Base-by-base conservation (phyloP, 371 early-diverging fungal species). In the Mucor velutinosus region DNA sequence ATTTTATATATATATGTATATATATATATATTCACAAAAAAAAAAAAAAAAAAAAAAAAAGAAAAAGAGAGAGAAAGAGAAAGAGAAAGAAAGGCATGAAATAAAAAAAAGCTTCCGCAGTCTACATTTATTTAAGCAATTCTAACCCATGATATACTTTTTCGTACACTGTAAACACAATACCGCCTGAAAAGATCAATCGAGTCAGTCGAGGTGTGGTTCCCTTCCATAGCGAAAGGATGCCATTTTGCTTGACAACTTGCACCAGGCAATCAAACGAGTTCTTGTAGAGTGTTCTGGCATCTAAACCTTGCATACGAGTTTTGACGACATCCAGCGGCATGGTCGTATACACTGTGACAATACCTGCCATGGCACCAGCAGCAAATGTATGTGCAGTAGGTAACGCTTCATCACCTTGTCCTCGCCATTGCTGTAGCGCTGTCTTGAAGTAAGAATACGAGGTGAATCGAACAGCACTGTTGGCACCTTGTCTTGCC, bases 311-410 rank as follows among this genome's bases (percentile, higher is more conserved):
- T 76, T 97, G 98, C 95, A 96, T 93, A 64, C 93, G 89, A 1
- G 98, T 97, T 78, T 97, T 97, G 64, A 96, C 85, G 1, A 95
- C 96, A 77, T 97, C 98, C 32, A 97, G 67, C 4, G 97, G 97
- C 97, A 96, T 96, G 0, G 98, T 97, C 0, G 93, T 77, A 69
- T 95, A 96, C 0, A 96, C 96, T 2, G 96, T 96, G 27, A 95
- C 86, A 60, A 89, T 90, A 10, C 98, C 98, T 0, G 97, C 97
- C 55, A 91, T 73, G 61, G 87, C 88, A 51, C 96, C 95, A 29
- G 91, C 89, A 3, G 73, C 88, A 80, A 95, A 94, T 2, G 87
- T 87, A 51, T 87, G 79, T 7, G 85, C 69, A 49, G 91, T 83
- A 17, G 92, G 94, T 17, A 92, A 63, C 47, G 84, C 82, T 32